Evolutionary conservation across 768 basidiomycete species (phyloP), one percentile per base, ranked within the genome.

Genomic region (Phylloporus sp.): DNA sequence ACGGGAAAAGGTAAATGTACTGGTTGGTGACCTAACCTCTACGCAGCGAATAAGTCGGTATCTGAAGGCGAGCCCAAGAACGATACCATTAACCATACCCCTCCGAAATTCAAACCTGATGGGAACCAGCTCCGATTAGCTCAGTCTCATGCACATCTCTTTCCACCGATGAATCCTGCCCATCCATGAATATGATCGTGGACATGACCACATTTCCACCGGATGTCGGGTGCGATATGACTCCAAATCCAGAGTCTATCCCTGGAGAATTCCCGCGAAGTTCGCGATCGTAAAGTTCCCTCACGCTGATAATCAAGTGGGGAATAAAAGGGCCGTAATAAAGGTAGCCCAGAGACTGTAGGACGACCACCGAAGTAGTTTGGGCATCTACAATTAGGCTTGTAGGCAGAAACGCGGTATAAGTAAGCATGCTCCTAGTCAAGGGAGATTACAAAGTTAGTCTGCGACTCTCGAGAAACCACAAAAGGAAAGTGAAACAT

Each of bases 231-330:
- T 22, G 52, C 3, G 47, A 48, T 5, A 15, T 2, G 3, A 45
- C 28, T 0, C 52, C 56, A 9, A 50, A 54, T 16, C 55, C 55
- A 6, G 56, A 41, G 22, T 59, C 56, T 1, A 50, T 31, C 1
- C 42, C 52, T 13, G 22, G 52, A 2, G 12, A 22, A 10, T 22
- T 20, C 0, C 8, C 13, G 18, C 7, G 24, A 4, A 20, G 4
- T 4, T 35, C 43, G 4, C 27, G 42, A 3, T 42, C 38, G 4
- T 43, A 46, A 24, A 51, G 11, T n/a, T 41, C 49, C 18, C 56
- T 52, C 22, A 58, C 13, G 12, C 45, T 41, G n/a, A 58, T 46
- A 28, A 58, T 41, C 23, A 58, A 50, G n/a, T 45, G 49, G 4
- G 58, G 52, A 1, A 47, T 34, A 2, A 52, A 22, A 26, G 48